These are phyloP conservation scores for Durotheca rogersii DNA, from an alignment of 495 filamentous ascomycete species.

Conservation along the genomic window DNA sequence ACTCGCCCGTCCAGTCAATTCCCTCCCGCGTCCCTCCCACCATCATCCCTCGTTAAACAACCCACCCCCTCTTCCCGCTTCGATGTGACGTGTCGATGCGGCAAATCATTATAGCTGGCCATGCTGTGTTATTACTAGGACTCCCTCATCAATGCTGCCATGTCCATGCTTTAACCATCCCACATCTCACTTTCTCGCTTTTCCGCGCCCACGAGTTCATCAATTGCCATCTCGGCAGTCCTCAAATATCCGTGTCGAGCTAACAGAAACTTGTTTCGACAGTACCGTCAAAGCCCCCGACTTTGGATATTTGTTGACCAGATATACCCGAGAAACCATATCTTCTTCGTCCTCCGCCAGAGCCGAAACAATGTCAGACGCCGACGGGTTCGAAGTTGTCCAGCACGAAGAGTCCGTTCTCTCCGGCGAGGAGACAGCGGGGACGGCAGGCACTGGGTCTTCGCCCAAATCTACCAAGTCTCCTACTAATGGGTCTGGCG, in stretches of 20 bases:
- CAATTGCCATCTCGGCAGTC: conserved; percentile 13
- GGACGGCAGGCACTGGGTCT: conserved; percentile 29
- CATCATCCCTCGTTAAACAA: conserved; percentile 15
- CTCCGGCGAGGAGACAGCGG: conserved; percentile 35
- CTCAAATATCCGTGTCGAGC: conserved; percentile 1
- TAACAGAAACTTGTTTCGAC: conserved; percentile 22
- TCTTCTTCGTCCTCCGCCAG: conserved; percentile 1
- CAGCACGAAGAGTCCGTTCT: conserved; percentile 42
- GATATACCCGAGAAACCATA: conserved; percentile 10
- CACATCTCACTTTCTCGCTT: conserved; percentile 3
- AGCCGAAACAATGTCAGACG: conserved; percentile 46
- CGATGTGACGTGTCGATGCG: conserved; percentile 36
- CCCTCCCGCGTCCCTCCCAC: conserved; percentile 29
- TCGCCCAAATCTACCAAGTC: conserved; percentile 38
- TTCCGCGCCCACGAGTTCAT: conserved; percentile 5
- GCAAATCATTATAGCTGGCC: conserved; percentile 27
- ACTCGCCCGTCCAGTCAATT: neutral
- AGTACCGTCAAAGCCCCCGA: conserved; percentile 20
- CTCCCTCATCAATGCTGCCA: conserved; percentile 22
- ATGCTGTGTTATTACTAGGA: conserved; percentile 14
- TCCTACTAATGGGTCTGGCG: conserved; percentile 23
- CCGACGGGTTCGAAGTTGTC: conserved; percentile 43
- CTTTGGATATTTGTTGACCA: conserved; percentile 15
- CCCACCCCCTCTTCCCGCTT: no score
- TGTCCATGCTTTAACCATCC: conserved; percentile 14